A percentile compares a stretch with the other conserved stretches of the same genome.
These are phyloP conservation scores for Tilletia setariae DNA, from an alignment of 1,284 basidiomycete species.

Conservation along the genomic window DNA sequence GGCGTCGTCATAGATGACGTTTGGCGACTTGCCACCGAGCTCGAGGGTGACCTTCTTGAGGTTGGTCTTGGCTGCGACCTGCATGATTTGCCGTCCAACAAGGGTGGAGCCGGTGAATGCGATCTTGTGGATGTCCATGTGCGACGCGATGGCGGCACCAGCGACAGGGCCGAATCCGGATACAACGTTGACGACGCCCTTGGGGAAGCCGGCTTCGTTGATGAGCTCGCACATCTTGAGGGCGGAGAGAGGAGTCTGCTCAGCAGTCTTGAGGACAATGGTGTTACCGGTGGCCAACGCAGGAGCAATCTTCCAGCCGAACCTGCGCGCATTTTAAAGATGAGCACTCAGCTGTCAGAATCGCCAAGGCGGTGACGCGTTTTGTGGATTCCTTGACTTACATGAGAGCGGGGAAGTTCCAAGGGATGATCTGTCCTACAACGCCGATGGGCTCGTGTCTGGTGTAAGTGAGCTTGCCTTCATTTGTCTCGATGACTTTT, in stretches of 20 bases:
- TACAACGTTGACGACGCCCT: slow-evolving; percentile 81
- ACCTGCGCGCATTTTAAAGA: slow-evolving; percentile 12
- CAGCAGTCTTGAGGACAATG: slow-evolving; percentile 60
- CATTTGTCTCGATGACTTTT: slow-evolving; percentile 76
- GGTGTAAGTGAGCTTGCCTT: slow-evolving; percentile 65
- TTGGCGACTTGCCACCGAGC: slow-evolving; percentile 58
- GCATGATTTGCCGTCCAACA: slow-evolving; percentile 79
- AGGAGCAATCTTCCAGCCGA: slow-evolving; percentile 61
- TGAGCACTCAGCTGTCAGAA: too few relatives aligned
- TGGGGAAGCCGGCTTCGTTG: slow-evolving; percentile 74
- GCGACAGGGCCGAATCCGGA: slow-evolving; percentile 73
- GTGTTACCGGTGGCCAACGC: slow-evolving; percentile 47
- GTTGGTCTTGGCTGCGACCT: slow-evolving; percentile 73
- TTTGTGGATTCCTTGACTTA: slow-evolving; percentile 57
- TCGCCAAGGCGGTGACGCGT: neutral
- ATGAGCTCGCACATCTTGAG: slow-evolving; percentile 70
- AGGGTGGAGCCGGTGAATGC: slow-evolving; percentile 60
- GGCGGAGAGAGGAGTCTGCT: slow-evolving; percentile 82
- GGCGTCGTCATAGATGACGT: slow-evolving; percentile 64
- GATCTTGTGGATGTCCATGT: slow-evolving; percentile 61
- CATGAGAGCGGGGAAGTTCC: slow-evolving; percentile 86
- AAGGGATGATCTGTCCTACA: slow-evolving; percentile 56
- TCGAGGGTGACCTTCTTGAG: slow-evolving; percentile 60
- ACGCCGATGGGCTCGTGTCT: slow-evolving; percentile 92
- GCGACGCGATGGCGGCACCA: slow-evolving; percentile 65